These are phyloP conservation scores for Choricystis sp. DNA, from an alignment of 139 green algal species.

Conservation along the genomic window DNA sequence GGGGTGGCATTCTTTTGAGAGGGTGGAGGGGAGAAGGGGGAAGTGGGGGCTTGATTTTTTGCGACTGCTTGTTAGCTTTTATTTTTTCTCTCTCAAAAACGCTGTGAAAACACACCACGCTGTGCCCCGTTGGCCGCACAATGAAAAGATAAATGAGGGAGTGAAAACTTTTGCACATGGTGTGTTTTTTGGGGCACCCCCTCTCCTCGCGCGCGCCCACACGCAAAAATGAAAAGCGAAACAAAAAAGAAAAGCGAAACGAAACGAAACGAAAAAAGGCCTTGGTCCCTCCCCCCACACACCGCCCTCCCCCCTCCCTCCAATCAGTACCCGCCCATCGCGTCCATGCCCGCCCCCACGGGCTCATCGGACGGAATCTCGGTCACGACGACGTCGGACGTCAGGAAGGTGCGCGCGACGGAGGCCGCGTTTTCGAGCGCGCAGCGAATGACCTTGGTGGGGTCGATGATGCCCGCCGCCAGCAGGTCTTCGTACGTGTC, in stretches of 20 bases:
- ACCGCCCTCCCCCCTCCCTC: background rate
- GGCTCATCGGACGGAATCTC: constrained; percentile 62
- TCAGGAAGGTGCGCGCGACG: constrained; percentile 95
- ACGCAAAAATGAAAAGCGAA: constrained; percentile 4
- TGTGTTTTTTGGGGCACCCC: background rate
- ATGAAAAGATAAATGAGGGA: no score
- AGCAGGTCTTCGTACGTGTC: constrained; percentile 90
- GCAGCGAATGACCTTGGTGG: constrained; percentile 92
- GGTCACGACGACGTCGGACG: constrained; percentile 79
- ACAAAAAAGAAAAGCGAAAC: constrained; percentile 1
- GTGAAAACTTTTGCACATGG: background rate
- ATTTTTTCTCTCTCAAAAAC: no score
- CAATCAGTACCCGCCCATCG: constrained; percentile 44
- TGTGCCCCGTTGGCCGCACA: no score
- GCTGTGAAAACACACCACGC: no score
- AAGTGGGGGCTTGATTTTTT: no score
- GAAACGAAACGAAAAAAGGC: background rate
- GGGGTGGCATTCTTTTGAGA: background rate
- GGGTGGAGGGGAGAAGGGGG: background rate
- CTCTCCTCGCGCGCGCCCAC: no score
- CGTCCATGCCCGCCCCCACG: constrained; percentile 22
- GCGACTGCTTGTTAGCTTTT: no score
- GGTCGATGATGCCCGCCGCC: constrained; percentile 94
- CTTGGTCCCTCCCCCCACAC: background rate
- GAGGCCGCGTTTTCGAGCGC: constrained; percentile 88